Evolutionary conservation across 2,329 filamentous ascomycete species (phyloP).

Genomic region (Neonectria sp.): DNA sequence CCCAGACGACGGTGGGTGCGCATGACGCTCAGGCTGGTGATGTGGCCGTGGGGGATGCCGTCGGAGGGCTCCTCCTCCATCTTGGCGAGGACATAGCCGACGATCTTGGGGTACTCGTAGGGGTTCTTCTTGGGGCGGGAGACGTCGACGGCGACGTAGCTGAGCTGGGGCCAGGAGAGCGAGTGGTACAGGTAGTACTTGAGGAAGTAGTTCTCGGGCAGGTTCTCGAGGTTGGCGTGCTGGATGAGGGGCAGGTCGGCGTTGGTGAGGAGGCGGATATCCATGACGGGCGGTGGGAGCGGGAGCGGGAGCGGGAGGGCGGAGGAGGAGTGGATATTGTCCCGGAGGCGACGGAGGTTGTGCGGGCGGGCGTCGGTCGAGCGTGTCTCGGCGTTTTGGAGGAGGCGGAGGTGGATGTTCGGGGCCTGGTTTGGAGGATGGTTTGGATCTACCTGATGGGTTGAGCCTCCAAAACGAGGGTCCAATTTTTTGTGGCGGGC

Average conservation of each 20-base stretch:
- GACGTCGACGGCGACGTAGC: slow-evolving; percentile 95
- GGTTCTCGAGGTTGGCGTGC: slow-evolving; percentile 98
- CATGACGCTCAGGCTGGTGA: slow-evolving; percentile 96
- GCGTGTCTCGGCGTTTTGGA: slow-evolving; percentile 8
- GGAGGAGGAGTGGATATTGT: neutral
- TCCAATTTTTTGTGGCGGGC: slow-evolving; percentile 17
- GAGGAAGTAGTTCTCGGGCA: slow-evolving; percentile 99
- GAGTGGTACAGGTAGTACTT: slow-evolving; percentile 99
- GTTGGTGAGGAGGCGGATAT: slow-evolving; percentile 88
- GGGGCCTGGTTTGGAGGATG: slow-evolving; percentile 7
- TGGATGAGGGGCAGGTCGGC: slow-evolving; percentile 93
- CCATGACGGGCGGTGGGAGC: slow-evolving; percentile 72
- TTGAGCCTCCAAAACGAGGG: slow-evolving; percentile 23
- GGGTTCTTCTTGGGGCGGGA: slow-evolving; percentile 82
- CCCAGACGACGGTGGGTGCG: slow-evolving; percentile 91
- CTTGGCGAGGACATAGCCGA: slow-evolving; percentile 99
- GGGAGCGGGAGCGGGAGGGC: neutral
- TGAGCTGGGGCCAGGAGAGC: slow-evolving; percentile 97
- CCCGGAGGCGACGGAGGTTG: neutral
- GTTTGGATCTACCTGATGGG: neutral
- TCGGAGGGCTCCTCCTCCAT: slow-evolving; percentile 99
- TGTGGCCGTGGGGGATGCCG: slow-evolving; percentile 94
- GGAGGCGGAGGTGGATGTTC: slow-evolving; percentile 6
- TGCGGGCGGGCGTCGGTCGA: neutral
- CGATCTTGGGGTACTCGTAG: slow-evolving; percentile 95